phyloP scores from a whole-genome alignment of 108 stramenopile species.

The Pelagomonas calceolata region DNA sequence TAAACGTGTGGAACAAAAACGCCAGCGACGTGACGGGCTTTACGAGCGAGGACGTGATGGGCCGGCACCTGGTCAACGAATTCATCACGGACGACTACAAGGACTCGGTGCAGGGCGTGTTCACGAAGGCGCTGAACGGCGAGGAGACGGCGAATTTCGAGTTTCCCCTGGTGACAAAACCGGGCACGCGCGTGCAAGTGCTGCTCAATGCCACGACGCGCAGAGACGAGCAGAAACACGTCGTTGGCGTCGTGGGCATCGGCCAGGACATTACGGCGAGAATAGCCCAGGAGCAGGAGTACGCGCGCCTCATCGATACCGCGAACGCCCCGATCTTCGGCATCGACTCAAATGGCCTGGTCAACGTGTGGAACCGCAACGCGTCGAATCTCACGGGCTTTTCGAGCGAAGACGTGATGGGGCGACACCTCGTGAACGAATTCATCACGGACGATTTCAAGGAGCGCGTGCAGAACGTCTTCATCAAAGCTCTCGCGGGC shows the following conservation, averaged over 20 bases:
- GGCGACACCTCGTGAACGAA: constrained; percentile 17
- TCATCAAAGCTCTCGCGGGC: background rate
- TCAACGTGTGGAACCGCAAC: constrained; percentile 12
- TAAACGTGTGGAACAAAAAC: constrained; percentile 13
- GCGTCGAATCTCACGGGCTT: constrained; percentile 11
- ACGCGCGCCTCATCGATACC: constrained; percentile 9
- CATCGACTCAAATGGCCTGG: constrained; percentile 6
- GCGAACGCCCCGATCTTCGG: constrained; percentile 19
- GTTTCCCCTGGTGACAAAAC: constrained; percentile 47
- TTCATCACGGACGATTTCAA: constrained; percentile 9
- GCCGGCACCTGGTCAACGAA: constrained; percentile 44
- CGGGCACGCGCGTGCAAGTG: constrained; percentile 28
- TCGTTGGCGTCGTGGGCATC: constrained; percentile 59
- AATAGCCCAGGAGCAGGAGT: constrained; percentile 26
- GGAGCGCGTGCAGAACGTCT: background rate
- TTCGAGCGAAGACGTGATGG: constrained; percentile 16
- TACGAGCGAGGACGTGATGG: constrained; percentile 52
- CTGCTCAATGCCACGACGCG: constrained; percentile 31
- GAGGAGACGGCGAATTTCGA: constrained; percentile 37
- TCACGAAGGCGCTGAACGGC: constrained; percentile 46
- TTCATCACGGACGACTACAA: constrained; percentile 38
- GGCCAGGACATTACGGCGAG: constrained; percentile 51
- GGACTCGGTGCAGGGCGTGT: constrained; percentile 37
- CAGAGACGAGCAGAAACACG: background rate
- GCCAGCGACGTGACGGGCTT: constrained; percentile 46